These are phyloP conservation scores for Russula lepida DNA, from an alignment of 768 basidiomycete genomes.

Conservation along the genomic window DNA sequence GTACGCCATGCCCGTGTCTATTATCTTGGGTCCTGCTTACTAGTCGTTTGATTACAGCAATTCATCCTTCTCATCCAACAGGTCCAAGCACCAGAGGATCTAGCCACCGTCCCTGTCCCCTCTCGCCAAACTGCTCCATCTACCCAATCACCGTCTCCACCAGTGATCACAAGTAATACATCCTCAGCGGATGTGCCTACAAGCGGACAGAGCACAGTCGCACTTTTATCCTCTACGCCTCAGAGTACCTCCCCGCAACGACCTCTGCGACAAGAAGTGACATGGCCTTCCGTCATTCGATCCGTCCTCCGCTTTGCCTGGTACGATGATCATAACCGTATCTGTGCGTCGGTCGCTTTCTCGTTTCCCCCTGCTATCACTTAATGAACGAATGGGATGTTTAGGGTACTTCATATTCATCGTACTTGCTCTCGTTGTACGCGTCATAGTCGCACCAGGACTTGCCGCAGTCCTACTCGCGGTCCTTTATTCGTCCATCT, in stretches of 20 bases:
- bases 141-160: slow-evolving; percentile 15
- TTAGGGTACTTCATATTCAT: slow-evolving; percentile 61
- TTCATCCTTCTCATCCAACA: slow-evolving; percentile 73
- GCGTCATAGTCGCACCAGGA: slow-evolving; percentile 60
- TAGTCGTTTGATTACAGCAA: slow-evolving; percentile 46
- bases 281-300: slow-evolving; percentile 32
- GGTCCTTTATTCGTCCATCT: slow-evolving; percentile 67
- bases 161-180: neutral
- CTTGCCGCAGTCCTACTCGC: slow-evolving; percentile 59
- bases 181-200: neutral
- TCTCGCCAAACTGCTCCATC: slow-evolving; percentile 20
- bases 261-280: slow-evolving; percentile 15
- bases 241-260: slow-evolving; percentile 17
- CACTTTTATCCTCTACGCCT: slow-evolving; percentile 14
- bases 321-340: slow-evolving; percentile 60
- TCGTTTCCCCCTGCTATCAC: neutral
- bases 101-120: slow-evolving; percentile 25
- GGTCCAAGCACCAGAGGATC: slow-evolving; percentile 72
- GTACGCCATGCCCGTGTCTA: slow-evolving; percentile 35
- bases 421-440: slow-evolving; percentile 63
- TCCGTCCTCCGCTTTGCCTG: slow-evolving; percentile 52
- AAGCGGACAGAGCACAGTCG: neutral
- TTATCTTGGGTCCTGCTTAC: neutral
- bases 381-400: slow-evolving; percentile 5
- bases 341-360: slow-evolving; percentile 43